These are phyloP conservation scores for Lycium ferocissimum DNA, from an alignment of 257 asterid genomes.

Conservation along the genomic window DNA sequence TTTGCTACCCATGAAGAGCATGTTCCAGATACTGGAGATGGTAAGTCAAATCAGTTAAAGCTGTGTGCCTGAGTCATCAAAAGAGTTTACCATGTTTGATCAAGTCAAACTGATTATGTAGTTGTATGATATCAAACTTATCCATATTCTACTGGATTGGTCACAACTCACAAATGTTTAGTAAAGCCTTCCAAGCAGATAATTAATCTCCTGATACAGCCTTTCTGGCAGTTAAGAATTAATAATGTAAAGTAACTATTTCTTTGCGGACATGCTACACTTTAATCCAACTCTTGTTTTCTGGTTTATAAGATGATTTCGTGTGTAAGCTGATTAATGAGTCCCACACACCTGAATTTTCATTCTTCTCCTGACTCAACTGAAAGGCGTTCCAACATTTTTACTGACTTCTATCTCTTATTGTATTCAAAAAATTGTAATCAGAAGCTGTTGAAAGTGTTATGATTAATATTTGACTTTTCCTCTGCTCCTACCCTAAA, in stretches of 20 bases:
- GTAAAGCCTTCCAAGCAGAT: background rate
- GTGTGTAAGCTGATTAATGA: background rate
- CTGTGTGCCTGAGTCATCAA: background rate
- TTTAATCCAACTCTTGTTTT: background rate
- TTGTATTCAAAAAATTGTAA: background rate
- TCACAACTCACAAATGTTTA: background rate
- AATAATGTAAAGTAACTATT: background rate
- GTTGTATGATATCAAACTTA: background rate
- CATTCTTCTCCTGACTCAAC: background rate
- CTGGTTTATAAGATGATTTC: background rate
- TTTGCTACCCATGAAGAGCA: slow-evolving; percentile 61
- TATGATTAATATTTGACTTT: slow-evolving; percentile 26
- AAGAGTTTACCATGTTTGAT: background rate
- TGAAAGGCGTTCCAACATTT: background rate
- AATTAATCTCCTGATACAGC: background rate
- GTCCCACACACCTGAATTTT: background rate
- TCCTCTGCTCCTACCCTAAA: slow-evolving; percentile 12
- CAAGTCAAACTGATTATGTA: slow-evolving; percentile 4
- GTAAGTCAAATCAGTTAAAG: slow-evolving; percentile 52
- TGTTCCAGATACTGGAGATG: slow-evolving; percentile 57
- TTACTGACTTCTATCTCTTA: background rate
- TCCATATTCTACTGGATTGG: background rate
- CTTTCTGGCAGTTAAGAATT: background rate
- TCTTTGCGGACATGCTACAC: background rate
- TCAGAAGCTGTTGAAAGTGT: slow-evolving; percentile 14